These are phyloP conservation scores for Diphasiastrum complanatum DNA, from an alignment of 83 land plant genomes.

Conservation along the genomic window DNA sequence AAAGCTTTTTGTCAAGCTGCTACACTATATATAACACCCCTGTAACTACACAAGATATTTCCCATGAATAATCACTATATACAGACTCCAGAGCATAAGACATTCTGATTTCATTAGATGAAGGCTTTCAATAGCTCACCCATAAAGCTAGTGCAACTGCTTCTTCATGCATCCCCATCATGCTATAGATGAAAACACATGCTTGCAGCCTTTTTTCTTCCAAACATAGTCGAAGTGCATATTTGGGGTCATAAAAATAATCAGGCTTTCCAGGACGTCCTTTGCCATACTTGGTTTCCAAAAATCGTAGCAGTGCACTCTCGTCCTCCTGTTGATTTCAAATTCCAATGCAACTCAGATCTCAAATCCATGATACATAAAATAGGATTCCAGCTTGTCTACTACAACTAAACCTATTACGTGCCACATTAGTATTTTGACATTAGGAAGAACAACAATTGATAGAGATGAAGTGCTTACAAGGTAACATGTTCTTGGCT, in stretches of 20 bases:
- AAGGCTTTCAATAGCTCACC: slow-evolving; percentile 31
- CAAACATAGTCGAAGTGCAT: slow-evolving; percentile 79
- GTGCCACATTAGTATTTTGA: too few relatives aligned
- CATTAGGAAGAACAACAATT: too few relatives aligned
- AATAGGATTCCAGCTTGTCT: too few relatives aligned
- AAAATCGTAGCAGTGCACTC: slow-evolving; percentile 64
- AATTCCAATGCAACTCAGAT: background rate
- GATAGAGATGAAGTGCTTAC: too few relatives aligned
- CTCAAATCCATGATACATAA: too few relatives aligned
- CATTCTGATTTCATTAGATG: background rate
- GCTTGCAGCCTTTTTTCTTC: slow-evolving; percentile 87
- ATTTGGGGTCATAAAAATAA: slow-evolving; percentile 91
- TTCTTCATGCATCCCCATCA: slow-evolving; percentile 99
- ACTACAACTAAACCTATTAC: too few relatives aligned
- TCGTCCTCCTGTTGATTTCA: slow-evolving; percentile 60
- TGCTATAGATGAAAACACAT: slow-evolving; percentile 91
- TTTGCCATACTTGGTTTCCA: slow-evolving; percentile 81
- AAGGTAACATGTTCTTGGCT: too few relatives aligned
- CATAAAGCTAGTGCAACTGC: slow-evolving; percentile 94
- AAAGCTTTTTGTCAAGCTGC: too few relatives aligned
- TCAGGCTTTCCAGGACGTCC: slow-evolving; percentile 70
- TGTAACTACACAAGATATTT: too few relatives aligned
- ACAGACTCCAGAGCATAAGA: background rate
- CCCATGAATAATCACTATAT: too few relatives aligned
- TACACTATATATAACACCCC: too few relatives aligned